Evolutionary conservation across 495 filamentous ascomycete genomes (phyloP).

Genomic region (Barbatosphaeria neglecta): DNA sequence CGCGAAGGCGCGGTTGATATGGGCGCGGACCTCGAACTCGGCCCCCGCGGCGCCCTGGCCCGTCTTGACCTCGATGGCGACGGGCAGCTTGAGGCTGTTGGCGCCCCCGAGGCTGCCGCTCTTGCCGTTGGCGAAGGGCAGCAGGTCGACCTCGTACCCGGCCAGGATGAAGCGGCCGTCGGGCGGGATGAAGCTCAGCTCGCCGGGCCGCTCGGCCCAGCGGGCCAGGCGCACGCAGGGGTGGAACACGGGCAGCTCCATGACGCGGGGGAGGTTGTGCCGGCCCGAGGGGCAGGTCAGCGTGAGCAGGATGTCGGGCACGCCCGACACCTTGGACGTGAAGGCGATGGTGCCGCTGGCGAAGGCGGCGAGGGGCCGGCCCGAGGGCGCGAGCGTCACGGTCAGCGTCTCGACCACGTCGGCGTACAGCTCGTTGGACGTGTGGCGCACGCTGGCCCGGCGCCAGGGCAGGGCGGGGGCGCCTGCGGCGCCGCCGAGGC

Average conservation of each 20-base stretch:
- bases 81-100: conserved; percentile 66
- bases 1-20: conserved; percentile 54
- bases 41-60: conserved; percentile 57
- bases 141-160: conserved; percentile 86
- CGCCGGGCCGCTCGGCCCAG: conserved; percentile 80
- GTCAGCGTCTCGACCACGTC: conserved; percentile 86
- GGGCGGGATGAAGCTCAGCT: conserved; percentile 88
- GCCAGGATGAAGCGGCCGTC: conserved; percentile 92
- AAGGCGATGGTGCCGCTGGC: conserved; percentile 91
- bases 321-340: conserved; percentile 85
- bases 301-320: conserved; percentile 77
- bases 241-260: conserved; percentile 91
- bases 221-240: conserved; percentile 78
- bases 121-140: conserved; percentile 45
- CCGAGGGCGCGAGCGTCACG: conserved; percentile 81
- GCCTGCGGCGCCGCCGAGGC: conserved; percentile 26
- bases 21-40: conserved; percentile 82
- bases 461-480: conserved; percentile 64
- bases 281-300: conserved; percentile 67
- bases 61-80: conserved; percentile 69
- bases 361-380: conserved; percentile 72
- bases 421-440: conserved; percentile 93
- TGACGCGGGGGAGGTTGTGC: conserved; percentile 56
- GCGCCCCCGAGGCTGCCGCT: conserved; percentile 21
- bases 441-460: conserved; percentile 84